Percentiles rank a stretch among this genome's conserved stretches.
Evolutionary conservation across 768 basidiomycete genomes (phyloP).

Genomic region (Lepiota brunneoincarnata): DNA sequence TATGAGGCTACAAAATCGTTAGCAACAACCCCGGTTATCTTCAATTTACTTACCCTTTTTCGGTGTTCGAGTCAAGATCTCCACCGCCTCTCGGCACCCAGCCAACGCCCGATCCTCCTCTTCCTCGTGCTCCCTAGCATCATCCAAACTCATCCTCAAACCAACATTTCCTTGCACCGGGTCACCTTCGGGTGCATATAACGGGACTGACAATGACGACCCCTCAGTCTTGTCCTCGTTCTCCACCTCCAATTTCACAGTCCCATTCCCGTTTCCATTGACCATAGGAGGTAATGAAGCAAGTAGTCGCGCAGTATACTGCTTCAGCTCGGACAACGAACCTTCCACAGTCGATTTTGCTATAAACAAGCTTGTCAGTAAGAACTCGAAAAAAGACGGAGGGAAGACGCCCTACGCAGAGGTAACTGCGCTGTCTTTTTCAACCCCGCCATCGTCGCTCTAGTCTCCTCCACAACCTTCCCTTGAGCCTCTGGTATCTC

Average conservation of each 20-base stretch:
- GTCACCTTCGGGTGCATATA: not conserved
- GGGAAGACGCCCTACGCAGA: slow-evolving; percentile 20
- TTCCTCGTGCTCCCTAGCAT: slow-evolving; percentile 33
- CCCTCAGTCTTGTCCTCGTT: not conserved
- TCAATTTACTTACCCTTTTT: slow-evolving; percentile 68
- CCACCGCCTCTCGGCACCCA: slow-evolving; percentile 82
- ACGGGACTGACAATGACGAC: not conserved
- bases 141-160: slow-evolving; percentile 23
- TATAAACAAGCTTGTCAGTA: slow-evolving; percentile 8
- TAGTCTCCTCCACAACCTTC: slow-evolving; percentile 34
- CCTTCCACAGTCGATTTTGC: slow-evolving; percentile 18
- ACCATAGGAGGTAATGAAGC: slow-evolving; percentile 35
- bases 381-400: not conserved
- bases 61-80: slow-evolving; percentile 85
- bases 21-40: not conserved
- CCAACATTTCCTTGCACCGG: slow-evolving; percentile 17
- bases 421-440: slow-evolving; percentile 19
- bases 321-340: slow-evolving; percentile 40
- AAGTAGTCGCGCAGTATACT: slow-evolving; percentile 53
- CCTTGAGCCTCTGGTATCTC: slow-evolving; percentile 32
- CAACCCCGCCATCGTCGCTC: slow-evolving; percentile 14
- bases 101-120: slow-evolving; percentile 44
- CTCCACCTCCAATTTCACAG: no score
- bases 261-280: not conserved
- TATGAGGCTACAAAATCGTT: slow-evolving; percentile 66